Conservation (phyloP, 306 rosid species). For the Albizia julibrissin region DNA sequence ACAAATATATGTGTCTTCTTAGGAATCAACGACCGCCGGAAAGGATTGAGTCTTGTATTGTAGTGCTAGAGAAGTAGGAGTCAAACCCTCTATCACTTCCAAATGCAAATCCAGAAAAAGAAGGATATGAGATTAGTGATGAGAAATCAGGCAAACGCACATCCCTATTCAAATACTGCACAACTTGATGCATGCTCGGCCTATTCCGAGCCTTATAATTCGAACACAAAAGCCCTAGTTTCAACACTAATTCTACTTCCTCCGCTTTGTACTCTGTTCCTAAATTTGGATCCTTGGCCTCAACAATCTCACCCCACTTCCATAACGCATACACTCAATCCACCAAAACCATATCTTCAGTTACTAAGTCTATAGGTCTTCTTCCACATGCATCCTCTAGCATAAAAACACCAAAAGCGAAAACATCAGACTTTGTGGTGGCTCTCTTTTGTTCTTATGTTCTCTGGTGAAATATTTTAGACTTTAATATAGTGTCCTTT, state of each 20-base stretch:
- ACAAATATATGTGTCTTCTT: not conserved
- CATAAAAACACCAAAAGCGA: conserved; percentile 43
- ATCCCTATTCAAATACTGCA: not conserved
- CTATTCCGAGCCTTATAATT: not conserved
- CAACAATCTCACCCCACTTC: conserved; percentile 46
- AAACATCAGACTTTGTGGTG: conserved; percentile 22
- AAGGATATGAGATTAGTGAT: not conserved
- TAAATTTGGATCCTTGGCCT: conserved; percentile 33
- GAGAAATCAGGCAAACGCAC: not conserved
- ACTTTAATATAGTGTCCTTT: too few species aligned
- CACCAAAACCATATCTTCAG: conserved; percentile 39
- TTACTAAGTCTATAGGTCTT: conserved; percentile 47
- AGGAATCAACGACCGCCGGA: not conserved
- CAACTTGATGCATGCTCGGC: not conserved
- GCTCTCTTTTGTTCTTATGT: conserved; percentile 55
- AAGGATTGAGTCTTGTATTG: not conserved
- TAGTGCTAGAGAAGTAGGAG: not conserved
- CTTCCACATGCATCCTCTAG: conserved; percentile 70
- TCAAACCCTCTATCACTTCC: not conserved
- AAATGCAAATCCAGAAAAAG: not conserved
- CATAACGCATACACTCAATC: conserved; percentile 54
- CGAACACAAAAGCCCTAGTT: not conserved
- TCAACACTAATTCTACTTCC: not conserved
- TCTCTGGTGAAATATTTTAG: conserved; percentile 41
- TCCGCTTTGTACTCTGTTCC: not conserved